phyloP scores from a whole-genome alignment of 176 grass and related monocot genomes.

The Carex littledalei region DNA sequence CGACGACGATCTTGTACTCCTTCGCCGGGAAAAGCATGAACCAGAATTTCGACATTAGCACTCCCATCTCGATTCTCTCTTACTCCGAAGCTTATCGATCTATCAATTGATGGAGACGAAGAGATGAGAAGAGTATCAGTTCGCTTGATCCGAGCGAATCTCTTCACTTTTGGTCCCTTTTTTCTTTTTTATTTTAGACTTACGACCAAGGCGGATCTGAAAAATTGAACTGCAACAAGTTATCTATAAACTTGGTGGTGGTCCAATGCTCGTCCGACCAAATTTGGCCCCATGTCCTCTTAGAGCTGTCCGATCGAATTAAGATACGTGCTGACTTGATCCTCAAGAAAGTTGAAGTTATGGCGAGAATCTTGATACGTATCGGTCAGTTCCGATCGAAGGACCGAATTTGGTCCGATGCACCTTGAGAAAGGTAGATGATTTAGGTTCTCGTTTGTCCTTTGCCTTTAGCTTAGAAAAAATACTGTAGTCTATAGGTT shows the following conservation, averaged over 20 bases:
- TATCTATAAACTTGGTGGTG: neutral
- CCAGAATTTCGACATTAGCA: conserved; percentile 85
- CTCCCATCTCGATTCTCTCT: conserved; percentile 44
- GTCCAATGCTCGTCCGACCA: no score
- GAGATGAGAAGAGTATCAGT: neutral
- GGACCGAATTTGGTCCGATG: no score
- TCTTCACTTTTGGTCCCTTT: neutral
- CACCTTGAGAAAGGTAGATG: no score
- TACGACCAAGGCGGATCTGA: neutral
- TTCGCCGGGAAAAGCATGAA: conserved; percentile 90
- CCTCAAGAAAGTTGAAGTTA: no score
- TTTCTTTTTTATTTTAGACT: neutral
- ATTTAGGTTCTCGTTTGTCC: no score
- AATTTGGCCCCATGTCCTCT: no score
- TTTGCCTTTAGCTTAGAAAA: no score
- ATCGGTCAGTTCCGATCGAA: no score
- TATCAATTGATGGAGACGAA: neutral
- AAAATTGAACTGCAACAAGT: neutral
- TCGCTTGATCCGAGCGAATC: neutral
- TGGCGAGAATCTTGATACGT: no score
- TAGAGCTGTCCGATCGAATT: no score
- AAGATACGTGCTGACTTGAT: no score
- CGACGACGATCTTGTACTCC: conserved; percentile 99
- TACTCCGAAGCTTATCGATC: neutral
- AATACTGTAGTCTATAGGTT: no score